Base-by-base conservation (phyloP, 2,329 filamentous ascomycete genomes). In the Fusarium palustre region DNA sequence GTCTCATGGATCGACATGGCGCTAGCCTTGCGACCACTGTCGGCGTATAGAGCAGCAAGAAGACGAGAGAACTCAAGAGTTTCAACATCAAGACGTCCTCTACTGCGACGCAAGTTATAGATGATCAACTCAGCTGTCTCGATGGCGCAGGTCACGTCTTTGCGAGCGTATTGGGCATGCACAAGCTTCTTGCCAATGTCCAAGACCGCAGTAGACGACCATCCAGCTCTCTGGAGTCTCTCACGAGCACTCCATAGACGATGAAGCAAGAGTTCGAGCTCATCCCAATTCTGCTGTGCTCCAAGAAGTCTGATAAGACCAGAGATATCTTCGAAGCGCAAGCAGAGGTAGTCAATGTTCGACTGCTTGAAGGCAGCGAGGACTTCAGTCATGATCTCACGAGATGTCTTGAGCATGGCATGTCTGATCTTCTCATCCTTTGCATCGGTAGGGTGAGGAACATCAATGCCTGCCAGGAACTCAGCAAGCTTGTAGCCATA, bases 401-500 rank as follows among this genome's bases (percentile, higher is more conserved):
- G 72, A 6, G 73, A 75, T 2, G 70, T 71, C 7, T 59, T 50
- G 4, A 75, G 55, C 72, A 73, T 68, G 5, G 59, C 54, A n/a
- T 48, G 55, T 4, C 63, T 49, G 18, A 69, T 38, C 13, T 68
- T 65, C 7, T 61, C 45, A 6, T 72, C 61, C 61, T 82, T 80
- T 6, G 75, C 59, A 22, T 74, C 74, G n/a, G 72, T 73, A 33
- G 75, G 79, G 52, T 72, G 74, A 28, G 71, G 71, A 10, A 78
- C 74, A 28, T 79, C 79, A 46, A 81, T 79, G 24, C 81, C 81
- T 4, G 82, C 81, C 47, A 85, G 75, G 22, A 79, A 74, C 43
- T 81, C 79, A 15, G 83, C 82, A 10, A 86, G 75, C 66, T 80
- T 79, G 75, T 84, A 84, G 18, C 82, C 83, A 53, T 80, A 78